A percentile compares a stretch with the other conserved stretches of the same genome.
phyloP scores from a whole-genome alignment of 2,329 filamentous ascomycete species.

The Drechslerella coelobrocha region DNA sequence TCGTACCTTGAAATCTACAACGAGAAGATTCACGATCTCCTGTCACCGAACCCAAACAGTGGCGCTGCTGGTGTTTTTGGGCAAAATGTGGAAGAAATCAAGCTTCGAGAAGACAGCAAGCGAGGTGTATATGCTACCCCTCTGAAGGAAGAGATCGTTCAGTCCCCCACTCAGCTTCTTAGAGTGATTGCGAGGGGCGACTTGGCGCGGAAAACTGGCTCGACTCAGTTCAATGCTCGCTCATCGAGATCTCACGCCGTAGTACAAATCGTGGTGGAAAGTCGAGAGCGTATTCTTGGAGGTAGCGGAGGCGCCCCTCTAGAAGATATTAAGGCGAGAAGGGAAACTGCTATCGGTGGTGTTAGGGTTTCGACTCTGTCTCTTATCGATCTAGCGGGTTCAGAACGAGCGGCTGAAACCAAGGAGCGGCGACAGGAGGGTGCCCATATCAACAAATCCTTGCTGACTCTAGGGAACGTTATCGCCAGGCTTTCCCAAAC shows the following conservation, averaged over 20 bases:
- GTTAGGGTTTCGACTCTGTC: conserved; percentile 94
- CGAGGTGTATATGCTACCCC: conserved; percentile 95
- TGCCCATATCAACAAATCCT: conserved; percentile 97
- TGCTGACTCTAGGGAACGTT: conserved; percentile 92
- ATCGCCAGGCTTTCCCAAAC: conserved; percentile 85
- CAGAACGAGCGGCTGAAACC: conserved; percentile 91
- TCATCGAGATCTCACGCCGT: conserved; percentile 98
- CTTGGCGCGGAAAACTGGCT: conserved; percentile 84
- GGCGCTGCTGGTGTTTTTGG: conserved; percentile 62
- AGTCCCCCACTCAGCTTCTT: conserved; percentile 92
- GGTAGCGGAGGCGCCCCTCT: conserved; percentile 58
- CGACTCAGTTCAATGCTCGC: conserved; percentile 94
- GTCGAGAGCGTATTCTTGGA: conserved; percentile 79
- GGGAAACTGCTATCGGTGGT: conserved; percentile 67
- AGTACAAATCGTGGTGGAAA: conserved; percentile 98
- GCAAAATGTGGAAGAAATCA: conserved; percentile 85
- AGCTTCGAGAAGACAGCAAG: conserved; percentile 94
- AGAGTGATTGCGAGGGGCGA: conserved; percentile 95
- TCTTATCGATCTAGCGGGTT: conserved; percentile 93
- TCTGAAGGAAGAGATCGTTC: conserved; percentile 96
- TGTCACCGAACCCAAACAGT: conserved; percentile 65
- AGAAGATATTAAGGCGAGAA: conserved; percentile 26
- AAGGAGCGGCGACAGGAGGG: conserved; percentile 94
- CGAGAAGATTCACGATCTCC: conserved; percentile 91
- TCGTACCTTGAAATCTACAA: conserved; percentile 99